These are phyloP conservation scores for Arthroderma sp. DNA, from an alignment of 2,329 filamentous ascomycete genomes.

Conservation along the genomic window DNA sequence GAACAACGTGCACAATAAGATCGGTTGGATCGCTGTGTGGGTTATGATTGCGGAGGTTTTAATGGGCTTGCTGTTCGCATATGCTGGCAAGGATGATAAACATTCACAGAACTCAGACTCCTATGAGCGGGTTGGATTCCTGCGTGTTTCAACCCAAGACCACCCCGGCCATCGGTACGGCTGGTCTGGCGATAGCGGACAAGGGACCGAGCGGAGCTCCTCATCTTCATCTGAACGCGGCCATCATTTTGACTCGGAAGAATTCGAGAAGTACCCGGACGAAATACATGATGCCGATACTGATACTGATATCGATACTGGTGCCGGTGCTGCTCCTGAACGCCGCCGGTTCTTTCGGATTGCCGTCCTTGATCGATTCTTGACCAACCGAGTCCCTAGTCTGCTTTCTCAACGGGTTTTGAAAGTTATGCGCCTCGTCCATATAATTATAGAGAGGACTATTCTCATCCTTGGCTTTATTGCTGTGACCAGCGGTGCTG, in stretches of 20 bases:
- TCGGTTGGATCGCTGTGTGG: constrained; percentile 73
- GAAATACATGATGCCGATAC: constrained; percentile 27
- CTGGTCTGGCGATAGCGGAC: constrained; percentile 58
- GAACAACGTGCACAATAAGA: constrained; percentile 75
- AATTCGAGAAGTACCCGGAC: constrained; percentile 36
- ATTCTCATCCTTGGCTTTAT: constrained; percentile 69
- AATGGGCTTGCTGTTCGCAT: constrained; percentile 51
- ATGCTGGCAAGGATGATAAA: constrained; percentile 36
- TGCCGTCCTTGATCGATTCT: constrained; percentile 36
- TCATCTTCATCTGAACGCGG: constrained; percentile 52
- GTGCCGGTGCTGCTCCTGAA: constrained; percentile 15
- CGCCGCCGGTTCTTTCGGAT: constrained; percentile 32
- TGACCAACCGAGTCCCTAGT: constrained; percentile 42
- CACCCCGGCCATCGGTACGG: constrained; percentile 40
- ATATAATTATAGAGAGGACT: constrained; percentile 59
- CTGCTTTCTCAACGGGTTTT: constrained; percentile 46
- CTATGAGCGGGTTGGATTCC: constrained; percentile 46
- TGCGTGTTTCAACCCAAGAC: constrained; percentile 48
- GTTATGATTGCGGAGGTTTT: constrained; percentile 57
- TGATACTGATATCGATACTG: no score
- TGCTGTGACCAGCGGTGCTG: constrained; percentile 56
- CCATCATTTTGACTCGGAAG: constrained; percentile 25
- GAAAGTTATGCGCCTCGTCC: constrained; percentile 45
- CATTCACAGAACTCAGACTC: constrained; percentile 7
- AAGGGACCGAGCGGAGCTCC: constrained; percentile 58